Evolutionary conservation across 1,284 basidiomycete genomes (phyloP).

Genomic region (Irpex sp.): DNA sequence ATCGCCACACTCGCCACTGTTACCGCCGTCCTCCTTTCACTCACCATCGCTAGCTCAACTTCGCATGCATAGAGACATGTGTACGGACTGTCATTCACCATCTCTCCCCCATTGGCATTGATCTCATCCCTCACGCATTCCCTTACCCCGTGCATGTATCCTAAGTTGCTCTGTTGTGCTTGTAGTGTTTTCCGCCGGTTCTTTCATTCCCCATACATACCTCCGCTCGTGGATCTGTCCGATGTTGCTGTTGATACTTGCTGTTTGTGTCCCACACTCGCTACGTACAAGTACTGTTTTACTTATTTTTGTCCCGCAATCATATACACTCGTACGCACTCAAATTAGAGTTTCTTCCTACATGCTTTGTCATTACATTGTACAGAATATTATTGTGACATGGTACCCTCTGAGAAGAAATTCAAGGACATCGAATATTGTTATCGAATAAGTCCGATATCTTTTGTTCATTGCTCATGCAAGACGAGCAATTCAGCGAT

Average conservation of each 20-base stretch:
- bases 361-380: constrained; percentile 1
- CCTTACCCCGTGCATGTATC: background rate
- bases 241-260: constrained; percentile 12
- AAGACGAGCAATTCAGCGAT: too few relatives aligned
- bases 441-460: background rate
- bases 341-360: constrained; percentile 8
- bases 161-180: constrained; percentile 11
- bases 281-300: constrained; percentile 17
- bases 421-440: background rate
- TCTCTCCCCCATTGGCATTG: background rate
- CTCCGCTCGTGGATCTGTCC: constrained; percentile 12
- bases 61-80: background rate
- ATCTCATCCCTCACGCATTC: constrained; percentile 3
- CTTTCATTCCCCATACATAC: background rate
- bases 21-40: background rate
- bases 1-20: background rate
- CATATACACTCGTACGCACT: background rate
- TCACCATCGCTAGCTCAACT: background rate
- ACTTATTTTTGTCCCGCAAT: constrained; percentile 23
- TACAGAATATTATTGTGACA: constrained; percentile 3
- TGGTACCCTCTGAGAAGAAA: background rate
- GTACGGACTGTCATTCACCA: background rate
- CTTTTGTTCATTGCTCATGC: background rate
- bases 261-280: constrained; percentile 22
- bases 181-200: constrained; percentile 13